Conservation (phyloP, 192 early-diverging fungal species). For the Coemansia furcata region DNA sequence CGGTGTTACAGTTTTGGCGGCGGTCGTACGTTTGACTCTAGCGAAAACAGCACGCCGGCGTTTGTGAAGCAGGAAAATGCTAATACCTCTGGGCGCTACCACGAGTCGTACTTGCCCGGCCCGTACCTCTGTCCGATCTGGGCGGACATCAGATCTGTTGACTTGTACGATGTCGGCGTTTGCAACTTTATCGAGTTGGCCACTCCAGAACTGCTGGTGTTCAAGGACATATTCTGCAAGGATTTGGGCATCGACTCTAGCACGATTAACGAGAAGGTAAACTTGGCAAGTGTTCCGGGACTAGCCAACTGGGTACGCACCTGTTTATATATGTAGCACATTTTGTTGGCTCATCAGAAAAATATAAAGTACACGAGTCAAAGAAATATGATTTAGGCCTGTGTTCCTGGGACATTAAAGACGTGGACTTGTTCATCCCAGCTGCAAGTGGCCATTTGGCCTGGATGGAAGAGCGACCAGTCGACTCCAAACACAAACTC, state of each 20-base stretch:
- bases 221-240: conserved; percentile 51
- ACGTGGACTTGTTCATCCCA: conserved; percentile 93
- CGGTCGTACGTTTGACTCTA: conserved; percentile 8
- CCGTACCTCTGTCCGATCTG: conserved; percentile 52
- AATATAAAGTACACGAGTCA: neutral
- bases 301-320: conserved; percentile 45
- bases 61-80: conserved; percentile 23
- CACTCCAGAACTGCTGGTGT: conserved; percentile 44
- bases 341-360: neutral
- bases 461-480: conserved; percentile 84
- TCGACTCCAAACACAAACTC: conserved; percentile 98
- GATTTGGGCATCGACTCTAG: conserved; percentile 38
- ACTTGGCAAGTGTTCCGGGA: conserved; percentile 35
- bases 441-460: conserved; percentile 86
- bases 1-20: neutral
- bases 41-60: conserved; percentile 31
- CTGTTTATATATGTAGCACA: conserved; percentile 14
- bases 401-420: conserved; percentile 36
- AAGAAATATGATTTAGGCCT: neutral
- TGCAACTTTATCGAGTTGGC: conserved; percentile 47
- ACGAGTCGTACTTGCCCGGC: conserved; percentile 39
- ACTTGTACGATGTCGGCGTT: conserved; percentile 46
- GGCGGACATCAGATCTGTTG: conserved; percentile 49
- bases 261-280: conserved; percentile 36
- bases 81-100: conserved; percentile 44